Evolutionary conservation across 345 rosid species (phyloP).

Genomic region (Lepidium aucheri): DNA sequence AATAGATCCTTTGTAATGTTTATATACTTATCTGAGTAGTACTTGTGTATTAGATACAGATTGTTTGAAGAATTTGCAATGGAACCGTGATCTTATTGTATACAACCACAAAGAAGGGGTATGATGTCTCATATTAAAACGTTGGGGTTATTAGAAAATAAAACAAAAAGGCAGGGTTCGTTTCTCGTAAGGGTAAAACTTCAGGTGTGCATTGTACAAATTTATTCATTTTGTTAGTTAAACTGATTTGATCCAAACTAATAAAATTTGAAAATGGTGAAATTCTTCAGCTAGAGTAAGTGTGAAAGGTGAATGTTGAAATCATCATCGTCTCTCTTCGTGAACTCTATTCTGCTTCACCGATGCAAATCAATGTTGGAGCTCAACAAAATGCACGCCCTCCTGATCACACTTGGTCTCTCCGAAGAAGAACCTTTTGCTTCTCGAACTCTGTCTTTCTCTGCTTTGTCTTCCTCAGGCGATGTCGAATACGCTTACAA

Average conservation of each 20-base stretch:
- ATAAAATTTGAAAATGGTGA: neutral
- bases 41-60: neutral
- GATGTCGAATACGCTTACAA: slow-evolving; percentile 43
- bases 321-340: slow-evolving; percentile 23
- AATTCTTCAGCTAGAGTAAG: neutral
- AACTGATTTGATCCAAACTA: neutral
- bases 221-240: neutral
- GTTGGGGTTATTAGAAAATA: neutral
- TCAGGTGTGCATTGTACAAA: neutral
- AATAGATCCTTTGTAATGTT: neutral
- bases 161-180: neutral
- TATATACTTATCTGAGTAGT: neutral
- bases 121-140: neutral
- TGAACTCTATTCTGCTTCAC: slow-evolving; percentile 29
- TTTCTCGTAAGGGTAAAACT: neutral
- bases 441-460: slow-evolving; percentile 43
- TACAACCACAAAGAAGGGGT: neutral
- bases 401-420: slow-evolving; percentile 42
- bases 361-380: slow-evolving; percentile 47
- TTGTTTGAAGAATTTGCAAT: neutral
- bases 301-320: slow-evolving; percentile 33
- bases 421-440: slow-evolving; percentile 36
- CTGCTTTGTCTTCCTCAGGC: slow-evolving; percentile 42
- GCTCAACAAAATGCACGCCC: slow-evolving; percentile 52
- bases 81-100: neutral